Base-by-base conservation (phyloP, 345 rosid genomes). In the Gossypium arboreum region DNA sequence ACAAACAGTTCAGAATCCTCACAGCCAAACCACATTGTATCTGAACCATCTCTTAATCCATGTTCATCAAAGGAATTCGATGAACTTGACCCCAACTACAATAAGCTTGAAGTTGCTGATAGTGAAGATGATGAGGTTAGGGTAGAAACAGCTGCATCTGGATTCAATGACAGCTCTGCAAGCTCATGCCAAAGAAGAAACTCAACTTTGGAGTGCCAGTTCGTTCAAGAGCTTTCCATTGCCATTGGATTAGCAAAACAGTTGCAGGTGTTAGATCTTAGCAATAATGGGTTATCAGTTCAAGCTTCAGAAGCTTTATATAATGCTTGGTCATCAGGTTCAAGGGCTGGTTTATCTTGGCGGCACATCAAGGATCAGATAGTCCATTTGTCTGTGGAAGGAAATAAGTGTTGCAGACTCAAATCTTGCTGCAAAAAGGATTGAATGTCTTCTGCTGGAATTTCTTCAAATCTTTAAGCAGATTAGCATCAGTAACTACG, bases 341-440 rank as follows among this genome's bases (percentile, higher is more conserved):
- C 80, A 50, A 84, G 87, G 72, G 81, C 71, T 81, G 84, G 75
- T 68, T 68, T 47, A 63, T 74, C 97, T 44, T 54, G 79, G 79
- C 86, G 71, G 81, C 98, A 93, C 83, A 77, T 88, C 16, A 77
- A 86, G 80, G 87, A 83, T 68, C 80, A 82, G 77, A 83, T 73
- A 25, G 78, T 86, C 66, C 99, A 91, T 83, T 86, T 95, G 48
- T 89, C 88, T 0, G 76, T 82, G 4, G 79, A 80, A 76, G 88
- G 81, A 57, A 85, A 75, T 41, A 81, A 81, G 75, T 91, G 97
- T 78, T 95, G 97, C 48, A 73, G 79, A 34, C 75, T 78, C 54
- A 87, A 87, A 84, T 80, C 89, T 27, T 91, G 98, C 88, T 95
- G 99, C 85, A 87, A 71, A 84, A 89, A 82, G 80, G 88, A 89